Evolutionary conservation across 148 eudicot species (phyloP).

Genomic region (Amaranthus hypochondriacus): DNA sequence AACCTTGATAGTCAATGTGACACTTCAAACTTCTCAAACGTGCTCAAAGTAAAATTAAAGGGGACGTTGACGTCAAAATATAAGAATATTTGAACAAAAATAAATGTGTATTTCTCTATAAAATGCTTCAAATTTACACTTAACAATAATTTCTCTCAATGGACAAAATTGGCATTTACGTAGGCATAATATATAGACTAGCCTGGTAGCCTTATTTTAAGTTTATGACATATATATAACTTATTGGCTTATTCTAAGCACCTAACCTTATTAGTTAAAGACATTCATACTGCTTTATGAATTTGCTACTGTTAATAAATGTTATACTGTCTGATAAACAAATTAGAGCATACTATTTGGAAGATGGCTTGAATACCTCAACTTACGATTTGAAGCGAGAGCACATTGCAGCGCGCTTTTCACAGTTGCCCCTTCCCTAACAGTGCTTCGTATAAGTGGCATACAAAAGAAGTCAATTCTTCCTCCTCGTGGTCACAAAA

Average conservation of each 20-base stretch:
- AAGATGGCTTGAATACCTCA: slow-evolving; percentile 79
- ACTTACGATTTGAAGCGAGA: slow-evolving; percentile 58
- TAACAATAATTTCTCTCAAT: background rate
- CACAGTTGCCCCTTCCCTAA: slow-evolving; percentile 56
- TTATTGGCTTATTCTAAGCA: background rate
- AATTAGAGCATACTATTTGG: slow-evolving; percentile 44
- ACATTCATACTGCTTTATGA: background rate
- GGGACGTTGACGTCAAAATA: background rate
- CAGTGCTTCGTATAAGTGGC: slow-evolving; percentile 61
- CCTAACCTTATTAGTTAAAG: background rate
- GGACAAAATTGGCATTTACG: slow-evolving; percentile 10
- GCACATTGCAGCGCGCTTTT: slow-evolving; percentile 61
- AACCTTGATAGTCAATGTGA: no score
- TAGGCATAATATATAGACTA: background rate
- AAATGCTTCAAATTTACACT: slow-evolving; percentile 16
- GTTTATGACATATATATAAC: slow-evolving; percentile 3
- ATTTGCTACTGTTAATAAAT: slow-evolving; percentile 4
- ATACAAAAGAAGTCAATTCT: slow-evolving; percentile 66
- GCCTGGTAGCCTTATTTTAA: slow-evolving; percentile 11
- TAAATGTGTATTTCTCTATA: background rate
- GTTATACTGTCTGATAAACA: background rate
- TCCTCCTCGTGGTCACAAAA: slow-evolving; percentile 89
- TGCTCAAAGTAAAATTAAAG: no score
- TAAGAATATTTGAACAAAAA: slow-evolving; percentile 5
- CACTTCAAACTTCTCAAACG: no score